Evolutionary conservation across 345 rosid genomes (phyloP), one percentile per base, ranked within the genome.

Genomic region (Viola odorata): DNA sequence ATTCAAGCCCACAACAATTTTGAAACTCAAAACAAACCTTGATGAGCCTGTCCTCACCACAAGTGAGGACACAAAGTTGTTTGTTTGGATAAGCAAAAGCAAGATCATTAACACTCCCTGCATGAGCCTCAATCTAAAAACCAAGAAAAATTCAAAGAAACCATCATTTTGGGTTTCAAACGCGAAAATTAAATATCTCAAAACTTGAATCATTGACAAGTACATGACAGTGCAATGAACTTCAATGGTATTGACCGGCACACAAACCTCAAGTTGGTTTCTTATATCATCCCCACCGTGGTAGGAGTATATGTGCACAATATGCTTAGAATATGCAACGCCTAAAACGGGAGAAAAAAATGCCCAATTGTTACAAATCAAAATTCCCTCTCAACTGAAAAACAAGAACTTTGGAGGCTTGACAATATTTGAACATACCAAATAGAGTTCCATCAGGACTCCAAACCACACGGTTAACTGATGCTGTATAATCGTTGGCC

Each of bases 401-500:
- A 47, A 47, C 12, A 7, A 6, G 50, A 47, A 0, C 7, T 47
- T 47, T 6, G 11, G 13, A 10, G 13, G 4, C 11, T 47, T 12
- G 8, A 53, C 11, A 44, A 45, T 23, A 59, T 38, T 50, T 59
- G 13, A 54, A 65, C 32, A 50, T 80, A 87, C 97, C 96, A 76
- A 91, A 87, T 41, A 84, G 75, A 58, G 67, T 58, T 80, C 97
- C 97, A 78, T 91, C 89, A 15, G 95, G 84, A 70, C 96, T 87
- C 97, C 97, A 91, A 60, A 76, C 77, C 58, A 85, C 97, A 66
- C 95, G 86, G 69, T 91, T 87, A 56, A 87, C 87, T 0, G 91
- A 78, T 60, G 78, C 84, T 53, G 85, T 53, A 62, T 69, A 72
- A 70, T 82, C 97, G 71, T 47, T 82, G 45, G 80, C 61, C 63